Evolutionary conservation across 768 basidiomycete species (phyloP), one percentile per base, ranked within the genome.

Genomic region (Mycena filopes): DNA sequence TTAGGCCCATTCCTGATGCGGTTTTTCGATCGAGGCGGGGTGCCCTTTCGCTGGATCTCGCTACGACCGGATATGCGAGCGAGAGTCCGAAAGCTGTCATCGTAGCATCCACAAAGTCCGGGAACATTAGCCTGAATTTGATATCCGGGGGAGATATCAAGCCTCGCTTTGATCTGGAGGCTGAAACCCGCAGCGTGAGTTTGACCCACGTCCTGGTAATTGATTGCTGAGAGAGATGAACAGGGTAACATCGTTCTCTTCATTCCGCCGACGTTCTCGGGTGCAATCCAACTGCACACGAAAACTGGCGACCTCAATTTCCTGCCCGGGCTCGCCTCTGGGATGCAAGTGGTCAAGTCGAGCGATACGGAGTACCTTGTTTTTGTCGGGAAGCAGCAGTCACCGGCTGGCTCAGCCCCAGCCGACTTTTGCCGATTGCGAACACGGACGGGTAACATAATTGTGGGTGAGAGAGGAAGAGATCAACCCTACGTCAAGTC

Each of bases 281-380:
- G 81, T 18, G 74, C 79, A 4, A 71, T 82, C 25, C 78, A 78
- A 36, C 72, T 80, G 23, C 71, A 71, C 55, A 76, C 77, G 23
- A 70, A 70, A 47, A 77, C 74, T 45, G 81, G 79, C 1, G 69
- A 74, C 20, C 56, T 79, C 36, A 64, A 73, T 25, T 70, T 83
- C 49, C 70, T 83, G 29, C 80, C 81, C n/a, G 75, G 69, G 1
- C 66, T 83, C 21, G 55, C 74, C 15, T 55, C 66, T 11, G 65
- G 45, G 15, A 74, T 78, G 67, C 76, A 75, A 57, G 74, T 76
- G 15, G 73, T 80, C 36, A 81, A 80, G 54, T 72, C 67, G 29
- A 73, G 76, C 4, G 38, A 68, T 20, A 55, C 25, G 38, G 66
- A 73, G 25, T 66, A 45, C n/a, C 50, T 69, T 20, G 68, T 69